phyloP scores from a whole-genome alignment of 2,329 filamentous ascomycete species.

The Aspergillus pseudotamarii region DNA sequence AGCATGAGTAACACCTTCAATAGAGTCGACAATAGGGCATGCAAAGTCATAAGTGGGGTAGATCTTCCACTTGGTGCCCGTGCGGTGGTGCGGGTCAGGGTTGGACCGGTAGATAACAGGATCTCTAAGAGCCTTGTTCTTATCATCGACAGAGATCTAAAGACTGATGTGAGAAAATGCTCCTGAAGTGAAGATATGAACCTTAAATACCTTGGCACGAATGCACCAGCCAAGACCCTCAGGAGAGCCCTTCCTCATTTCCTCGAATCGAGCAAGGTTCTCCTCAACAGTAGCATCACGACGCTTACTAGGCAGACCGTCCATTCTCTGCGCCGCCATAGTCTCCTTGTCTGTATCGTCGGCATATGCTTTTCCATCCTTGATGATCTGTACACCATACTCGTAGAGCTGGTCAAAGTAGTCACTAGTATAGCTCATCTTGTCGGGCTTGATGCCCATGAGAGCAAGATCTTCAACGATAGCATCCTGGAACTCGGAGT shows the following conservation, averaged over 20 bases:
- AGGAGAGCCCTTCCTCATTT: conserved; percentile 85
- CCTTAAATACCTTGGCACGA: conserved; percentile 66
- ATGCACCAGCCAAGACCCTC: conserved; percentile 87
- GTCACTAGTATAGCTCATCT: conserved; percentile 87
- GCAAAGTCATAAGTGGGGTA: conserved; percentile 70
- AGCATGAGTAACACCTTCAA: conserved; percentile 67
- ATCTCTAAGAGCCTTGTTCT: conserved; percentile 94
- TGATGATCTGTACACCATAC: conserved; percentile 80
- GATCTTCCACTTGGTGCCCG: conserved; percentile 66
- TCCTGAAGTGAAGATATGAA: background rate
- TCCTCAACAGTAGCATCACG: conserved; percentile 80
- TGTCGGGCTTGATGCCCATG: conserved; percentile 89
- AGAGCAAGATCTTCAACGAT: conserved; percentile 90
- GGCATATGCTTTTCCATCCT: conserved; percentile 84
- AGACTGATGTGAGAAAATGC: background rate
- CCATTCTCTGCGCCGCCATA: conserved; percentile 82
- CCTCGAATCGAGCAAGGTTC: conserved; percentile 81
- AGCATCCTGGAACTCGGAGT: conserved; percentile 91
- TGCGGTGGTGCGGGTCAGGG: conserved; percentile 63
- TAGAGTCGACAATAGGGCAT: conserved; percentile 64
- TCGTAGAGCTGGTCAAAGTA: conserved; percentile 94
- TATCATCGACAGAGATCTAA: conserved; percentile 79
- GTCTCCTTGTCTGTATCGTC: conserved; percentile 91
- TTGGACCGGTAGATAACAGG: conserved; percentile 98
- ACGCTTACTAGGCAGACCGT: conserved; percentile 78